Evolutionary conservation across 1,284 basidiomycete genomes (phyloP), one percentile per base, ranked within the genome.

Genomic region (Moesziomyces sp.): DNA sequence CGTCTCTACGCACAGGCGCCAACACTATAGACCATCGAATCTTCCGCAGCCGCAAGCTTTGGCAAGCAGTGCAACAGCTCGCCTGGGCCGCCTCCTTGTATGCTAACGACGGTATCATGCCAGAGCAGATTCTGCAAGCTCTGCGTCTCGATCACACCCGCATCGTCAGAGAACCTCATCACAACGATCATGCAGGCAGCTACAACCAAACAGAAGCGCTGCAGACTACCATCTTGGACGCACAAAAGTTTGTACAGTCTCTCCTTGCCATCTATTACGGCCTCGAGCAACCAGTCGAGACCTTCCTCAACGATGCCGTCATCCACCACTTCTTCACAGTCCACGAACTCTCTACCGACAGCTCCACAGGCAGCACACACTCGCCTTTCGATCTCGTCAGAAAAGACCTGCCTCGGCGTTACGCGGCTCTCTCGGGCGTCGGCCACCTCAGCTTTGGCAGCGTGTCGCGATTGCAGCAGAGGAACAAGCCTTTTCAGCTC

Each of bases 241-340:
- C 38, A 14, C 51, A 52, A 10, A 18, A 24, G 23, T 26, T 52
- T 18, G 40, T 13, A 4, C 51, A 52, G 4, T 18, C 26, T 7
- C 51, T 52, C 24, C 19, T 45, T 16, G 42, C 42, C 14, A 28
- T 52, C 51, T 52, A 44, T 18, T 40, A 52, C 42, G 51, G 40
- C 24, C 23, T 52, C 21, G 42, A 26, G 18, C 51, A 45, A 14
- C 16, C 28, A n/a, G 33, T 9, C 33, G 33, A 35, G 14, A 35
- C 11, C 33, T 35, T 35, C 33, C 14, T 35, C 10, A 35, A 35
- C 33, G 33, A 35, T 9, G 33, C 16, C 42, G 18, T 7, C 24
- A 13, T 43, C 44, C 26, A 21, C 9, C 42, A 7, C 42, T 9
- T 26, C 21, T 21, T 52, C 26, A 7, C 8, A 5, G 2, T 28